Conservation (phyloP, 176 grass and related monocot species). For the Metroxylon sagu region DNA sequence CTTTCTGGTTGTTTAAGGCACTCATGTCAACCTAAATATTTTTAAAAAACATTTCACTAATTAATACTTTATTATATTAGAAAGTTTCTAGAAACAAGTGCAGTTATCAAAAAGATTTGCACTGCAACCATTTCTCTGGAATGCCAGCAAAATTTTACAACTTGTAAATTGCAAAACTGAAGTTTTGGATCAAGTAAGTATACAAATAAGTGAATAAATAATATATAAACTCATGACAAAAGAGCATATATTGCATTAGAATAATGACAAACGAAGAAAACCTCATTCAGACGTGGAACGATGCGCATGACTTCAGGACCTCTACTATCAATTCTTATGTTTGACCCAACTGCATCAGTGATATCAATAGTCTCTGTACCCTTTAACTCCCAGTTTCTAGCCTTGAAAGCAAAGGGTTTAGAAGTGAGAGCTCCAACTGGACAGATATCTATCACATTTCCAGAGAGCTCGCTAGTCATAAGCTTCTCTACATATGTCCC, state of each 20-base stretch:
- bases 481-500: constrained; percentile 96
- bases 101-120: too few relatives aligned
- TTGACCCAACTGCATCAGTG: constrained; percentile 94
- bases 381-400: constrained; percentile 96
- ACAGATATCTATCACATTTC: constrained; percentile 99
- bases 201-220: neutral
- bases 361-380: constrained; percentile 92
- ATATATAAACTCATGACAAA: neutral
- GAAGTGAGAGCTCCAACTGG: constrained; percentile 97
- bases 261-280: constrained; percentile 17
- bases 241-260: neutral
- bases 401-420: constrained; percentile 98
- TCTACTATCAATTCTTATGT: constrained; percentile 92
- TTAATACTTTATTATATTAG: too few relatives aligned
- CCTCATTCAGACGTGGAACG: constrained; percentile 91
- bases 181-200: too few relatives aligned
- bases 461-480: constrained; percentile 97
- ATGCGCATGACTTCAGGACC: constrained; percentile 99
- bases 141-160: too few relatives aligned
- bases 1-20: too few relatives aligned
- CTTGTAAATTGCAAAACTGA: too few relatives aligned
- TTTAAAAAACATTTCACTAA: too few relatives aligned
- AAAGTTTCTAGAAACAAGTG: too few relatives aligned
- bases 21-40: too few relatives aligned
- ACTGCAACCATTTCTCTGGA: too few relatives aligned